Base-by-base conservation (phyloP, 805 yeast species). In the Zygotorulaspora florentina region DNA sequence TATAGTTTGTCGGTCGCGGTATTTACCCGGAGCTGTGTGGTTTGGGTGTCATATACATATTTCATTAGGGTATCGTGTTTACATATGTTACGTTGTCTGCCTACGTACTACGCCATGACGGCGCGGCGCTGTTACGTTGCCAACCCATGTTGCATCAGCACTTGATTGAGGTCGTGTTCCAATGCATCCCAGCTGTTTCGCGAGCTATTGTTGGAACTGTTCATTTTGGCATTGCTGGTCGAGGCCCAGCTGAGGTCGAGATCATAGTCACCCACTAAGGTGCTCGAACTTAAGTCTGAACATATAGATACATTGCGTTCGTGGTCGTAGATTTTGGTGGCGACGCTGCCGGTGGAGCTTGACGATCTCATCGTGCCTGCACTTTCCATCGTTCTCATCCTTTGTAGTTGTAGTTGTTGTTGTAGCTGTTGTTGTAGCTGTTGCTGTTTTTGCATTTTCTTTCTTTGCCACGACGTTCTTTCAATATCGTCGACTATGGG, bases 401-500 rank as follows among this genome's bases (percentile, higher is more conserved):
- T 35, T 27, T 17, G 37, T 26, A 16, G 40, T 34, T 5, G 33
- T 7, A 20, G 25, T 27, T 17, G 37, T 26, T 25, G 40, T 34
- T 5, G 33, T 7, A 20, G 25, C 25, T 20, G 46, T 9, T 20
- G 31, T 25, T 35, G 46, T 13, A 42, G 25, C 37, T 40, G 44
- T 27, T 35, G 17, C 30, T 43, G 42, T 25, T 37, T 43, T 31
- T 50, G 42, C 43, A 51, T 44, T 31, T 50, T 50, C 52, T 49
- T 51, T 38, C 53, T 53, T 43, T 57, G 58, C 31, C 52, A 58
- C 15, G 61, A 51, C 5, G 67, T 62, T 25, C 56, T 56, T 51
- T 60, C 67, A 38, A 70, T 49, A 46, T 70, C 72, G 40, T 51
- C 67, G 68, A 83, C 86, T 68, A 91, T 88, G 42, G 89, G 85